A percentile compares a stretch with the other conserved stretches of the same genome.
phyloP scores from a whole-genome alignment of 1,284 basidiomycete species.

The Cutaneotrichosporon sp. region DNA sequence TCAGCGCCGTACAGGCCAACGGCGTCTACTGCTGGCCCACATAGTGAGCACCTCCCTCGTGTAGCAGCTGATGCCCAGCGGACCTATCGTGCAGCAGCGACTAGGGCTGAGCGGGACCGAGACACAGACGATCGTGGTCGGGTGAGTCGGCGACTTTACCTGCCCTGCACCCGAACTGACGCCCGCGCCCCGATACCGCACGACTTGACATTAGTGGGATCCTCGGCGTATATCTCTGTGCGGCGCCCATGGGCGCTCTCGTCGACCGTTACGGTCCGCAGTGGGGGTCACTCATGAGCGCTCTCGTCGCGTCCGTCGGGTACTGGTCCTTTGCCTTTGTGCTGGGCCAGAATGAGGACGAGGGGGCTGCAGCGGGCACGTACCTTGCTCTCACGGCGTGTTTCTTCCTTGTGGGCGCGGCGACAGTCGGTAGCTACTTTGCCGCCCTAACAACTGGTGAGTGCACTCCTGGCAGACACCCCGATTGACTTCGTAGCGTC shows the following conservation, averaged over 20 bases:
- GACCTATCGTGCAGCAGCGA: constrained; percentile 37
- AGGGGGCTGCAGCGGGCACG: constrained; percentile 8
- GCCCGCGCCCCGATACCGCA: too few species aligned
- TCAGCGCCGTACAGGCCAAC: constrained; percentile 44
- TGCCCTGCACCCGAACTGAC: neutral
- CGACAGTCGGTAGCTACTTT: constrained; percentile 47
- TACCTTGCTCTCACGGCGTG: constrained; percentile 34
- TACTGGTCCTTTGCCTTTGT: constrained; percentile 42
- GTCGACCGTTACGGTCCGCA: constrained; percentile 45
- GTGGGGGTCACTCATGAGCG: constrained; percentile 41
- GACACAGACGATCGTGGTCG: constrained; percentile 46
- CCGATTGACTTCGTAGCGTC: constrained; percentile 35
- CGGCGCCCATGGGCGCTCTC: constrained; percentile 44
- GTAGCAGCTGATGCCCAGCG: constrained; percentile 22
- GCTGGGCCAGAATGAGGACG: constrained; percentile 13
- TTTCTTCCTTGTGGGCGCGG: constrained; percentile 45
- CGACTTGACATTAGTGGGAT: too few species aligned
- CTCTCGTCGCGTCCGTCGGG: constrained; percentile 32
- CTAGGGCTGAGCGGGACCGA: constrained; percentile 35
- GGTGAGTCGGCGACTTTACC: constrained; percentile 25
- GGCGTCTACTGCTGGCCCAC: constrained; percentile 50
- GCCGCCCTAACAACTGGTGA: constrained; percentile 42
- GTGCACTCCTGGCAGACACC: constrained; percentile 4
- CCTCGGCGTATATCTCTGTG: constrained; percentile 46
- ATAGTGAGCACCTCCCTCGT: constrained; percentile 32